Evolutionary conservation across 148 eudicot genomes (phyloP).

Genomic region (Chenopodium quinoa): DNA sequence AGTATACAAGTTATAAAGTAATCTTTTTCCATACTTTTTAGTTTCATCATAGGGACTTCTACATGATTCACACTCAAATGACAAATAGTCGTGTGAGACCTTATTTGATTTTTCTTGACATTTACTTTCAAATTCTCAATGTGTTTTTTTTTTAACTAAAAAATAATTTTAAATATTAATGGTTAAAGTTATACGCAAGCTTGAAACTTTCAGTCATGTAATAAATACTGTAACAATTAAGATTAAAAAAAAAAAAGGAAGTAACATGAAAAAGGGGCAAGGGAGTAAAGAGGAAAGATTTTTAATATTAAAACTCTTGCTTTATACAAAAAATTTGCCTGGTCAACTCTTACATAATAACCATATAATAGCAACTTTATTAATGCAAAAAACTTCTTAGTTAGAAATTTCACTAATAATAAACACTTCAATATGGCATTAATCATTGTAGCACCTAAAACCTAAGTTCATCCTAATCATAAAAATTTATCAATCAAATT

Average conservation of each 20-base stretch:
- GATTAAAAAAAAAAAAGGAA: background rate
- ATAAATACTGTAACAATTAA: too few relatives aligned
- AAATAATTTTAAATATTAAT: too few relatives aligned
- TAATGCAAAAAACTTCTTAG: background rate
- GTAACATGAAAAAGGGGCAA: background rate
- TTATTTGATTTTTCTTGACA: too few relatives aligned
- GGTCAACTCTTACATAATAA: slow-evolving; percentile 26
- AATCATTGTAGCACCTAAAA: slow-evolving; percentile 21
- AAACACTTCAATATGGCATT: slow-evolving; percentile 9
- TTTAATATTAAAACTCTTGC: background rate
- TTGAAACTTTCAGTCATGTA: too few relatives aligned
- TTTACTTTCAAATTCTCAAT: too few relatives aligned
- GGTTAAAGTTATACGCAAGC: too few relatives aligned
- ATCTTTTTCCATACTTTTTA: too few relatives aligned
- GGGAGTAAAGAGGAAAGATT: background rate
- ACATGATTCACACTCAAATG: too few relatives aligned
- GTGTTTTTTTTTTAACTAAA: too few relatives aligned
- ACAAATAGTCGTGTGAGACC: too few relatives aligned
- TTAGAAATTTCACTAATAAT: slow-evolving; percentile 8
- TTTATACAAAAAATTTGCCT: background rate
- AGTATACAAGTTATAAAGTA: too few relatives aligned
- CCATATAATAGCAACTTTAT: slow-evolving; percentile 18
- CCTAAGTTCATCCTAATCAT: slow-evolving; percentile 7
- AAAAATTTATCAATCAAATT: slow-evolving; percentile 2
- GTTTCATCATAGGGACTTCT: too few relatives aligned